Conservation (phyloP, 1,284 basidiomycete species). For the Ustilago crameri region DNA sequence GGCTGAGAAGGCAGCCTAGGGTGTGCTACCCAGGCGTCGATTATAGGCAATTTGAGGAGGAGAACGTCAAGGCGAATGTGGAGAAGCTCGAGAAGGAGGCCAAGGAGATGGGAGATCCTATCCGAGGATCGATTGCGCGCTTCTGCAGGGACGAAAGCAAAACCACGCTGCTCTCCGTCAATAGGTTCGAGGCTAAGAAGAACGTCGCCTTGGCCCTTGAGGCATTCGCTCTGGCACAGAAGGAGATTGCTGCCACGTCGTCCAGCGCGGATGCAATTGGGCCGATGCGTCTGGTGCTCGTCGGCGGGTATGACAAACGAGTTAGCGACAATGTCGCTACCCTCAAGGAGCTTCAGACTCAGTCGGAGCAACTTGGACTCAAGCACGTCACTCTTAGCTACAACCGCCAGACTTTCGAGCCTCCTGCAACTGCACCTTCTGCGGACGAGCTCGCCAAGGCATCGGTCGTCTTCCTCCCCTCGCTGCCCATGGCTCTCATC, state of each 20-base stretch:
- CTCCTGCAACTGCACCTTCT: constrained; percentile 59
- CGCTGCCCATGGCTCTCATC: constrained; percentile 58
- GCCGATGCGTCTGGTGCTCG: constrained; percentile 51
- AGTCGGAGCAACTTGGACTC: constrained; percentile 64
- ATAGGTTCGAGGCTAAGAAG: constrained; percentile 96
- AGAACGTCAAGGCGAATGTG: constrained; percentile 35
- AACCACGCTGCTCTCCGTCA: constrained; percentile 86
- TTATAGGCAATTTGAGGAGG: constrained; percentile 25
- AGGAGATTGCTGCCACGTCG: constrained; percentile 37
- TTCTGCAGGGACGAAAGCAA: constrained; percentile 54
- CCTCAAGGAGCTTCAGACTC: constrained; percentile 55
- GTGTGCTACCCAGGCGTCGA: constrained; percentile 91
- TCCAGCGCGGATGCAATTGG: constrained; percentile 11
- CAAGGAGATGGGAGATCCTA: constrained; percentile 25
- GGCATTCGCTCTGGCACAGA: constrained; percentile 74
- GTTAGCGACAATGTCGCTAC: constrained; percentile 79
- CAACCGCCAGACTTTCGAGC: constrained; percentile 53
- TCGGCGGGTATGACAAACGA: constrained; percentile 81
- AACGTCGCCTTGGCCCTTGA: constrained; percentile 84
- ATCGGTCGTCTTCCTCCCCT: constrained; percentile 59
- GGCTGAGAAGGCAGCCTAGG: constrained; percentile 75
- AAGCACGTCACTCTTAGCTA: constrained; percentile 69
- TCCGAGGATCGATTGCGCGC: constrained; percentile 19
- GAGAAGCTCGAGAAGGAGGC: constrained; percentile 71
- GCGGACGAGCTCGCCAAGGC: constrained; percentile 17